Conservation (phyloP, 2,329 filamentous ascomycete species). For the Venturia pyrina region DNA sequence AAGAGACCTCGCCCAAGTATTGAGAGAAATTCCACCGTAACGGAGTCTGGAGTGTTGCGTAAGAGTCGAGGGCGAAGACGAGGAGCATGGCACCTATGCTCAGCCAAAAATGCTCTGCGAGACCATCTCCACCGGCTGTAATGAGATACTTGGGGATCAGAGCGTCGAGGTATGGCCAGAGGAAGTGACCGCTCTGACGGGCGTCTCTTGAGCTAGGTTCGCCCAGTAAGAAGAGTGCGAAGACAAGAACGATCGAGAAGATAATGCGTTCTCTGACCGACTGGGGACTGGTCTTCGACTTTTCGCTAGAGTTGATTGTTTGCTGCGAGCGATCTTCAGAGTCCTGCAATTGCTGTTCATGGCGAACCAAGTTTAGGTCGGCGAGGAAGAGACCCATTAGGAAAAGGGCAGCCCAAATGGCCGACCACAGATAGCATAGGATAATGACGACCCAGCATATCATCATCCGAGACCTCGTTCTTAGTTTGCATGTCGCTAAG, state of each 20-base stretch:
- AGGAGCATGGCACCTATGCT: constrained; percentile 1
- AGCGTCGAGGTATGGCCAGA: neutral
- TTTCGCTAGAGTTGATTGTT: neutral
- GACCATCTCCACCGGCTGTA: neutral
- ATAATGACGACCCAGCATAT: neutral
- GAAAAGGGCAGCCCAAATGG: neutral
- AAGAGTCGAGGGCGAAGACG: neutral
- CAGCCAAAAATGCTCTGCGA: constrained; percentile 1
- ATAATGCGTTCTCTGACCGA: neutral
- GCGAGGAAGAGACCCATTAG: neutral
- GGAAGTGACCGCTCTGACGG: neutral
- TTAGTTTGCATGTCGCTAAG: neutral
- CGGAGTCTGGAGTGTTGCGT: neutral
- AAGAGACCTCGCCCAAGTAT: neutral
- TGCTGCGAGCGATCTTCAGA: neutral
- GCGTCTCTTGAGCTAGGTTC: neutral
- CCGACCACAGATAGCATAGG: neutral
- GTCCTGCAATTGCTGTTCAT: neutral
- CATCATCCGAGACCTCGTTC: neutral
- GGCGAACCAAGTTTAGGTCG: neutral
- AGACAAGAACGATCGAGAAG: neutral
- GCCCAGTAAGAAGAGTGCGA: neutral
- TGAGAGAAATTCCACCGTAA: neutral
- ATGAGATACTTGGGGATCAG: neutral
- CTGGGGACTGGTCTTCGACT: neutral